These are phyloP conservation scores for Suhomyces wounanorum DNA, from an alignment of 1,139 yeast genomes.

Conservation along the genomic window DNA sequence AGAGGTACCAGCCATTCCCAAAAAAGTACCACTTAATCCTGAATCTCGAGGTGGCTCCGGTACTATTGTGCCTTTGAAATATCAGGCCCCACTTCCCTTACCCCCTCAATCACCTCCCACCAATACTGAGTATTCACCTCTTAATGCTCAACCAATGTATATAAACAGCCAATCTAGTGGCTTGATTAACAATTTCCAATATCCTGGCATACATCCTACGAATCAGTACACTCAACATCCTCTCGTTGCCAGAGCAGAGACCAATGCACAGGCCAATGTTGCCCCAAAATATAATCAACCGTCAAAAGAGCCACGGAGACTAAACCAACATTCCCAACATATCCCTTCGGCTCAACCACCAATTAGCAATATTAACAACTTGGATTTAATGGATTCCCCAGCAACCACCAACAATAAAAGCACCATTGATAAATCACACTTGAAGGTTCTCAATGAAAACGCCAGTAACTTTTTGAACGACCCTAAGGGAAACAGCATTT, in stretches of 20 bases:
- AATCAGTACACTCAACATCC: not conserved
- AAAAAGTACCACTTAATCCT: not conserved
- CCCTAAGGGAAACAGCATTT: not conserved
- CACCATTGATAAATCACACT: not conserved
- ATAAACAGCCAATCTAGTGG: not conserved
- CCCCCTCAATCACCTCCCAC: conserved; percentile 19
- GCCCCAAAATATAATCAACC: not conserved
- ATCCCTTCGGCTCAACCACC: not conserved
- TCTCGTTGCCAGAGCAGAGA: not conserved
- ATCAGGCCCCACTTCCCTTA: conserved; percentile 38
- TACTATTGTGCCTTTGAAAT: conserved; percentile 28
- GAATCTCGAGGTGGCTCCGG: not conserved
- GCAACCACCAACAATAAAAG: not conserved
- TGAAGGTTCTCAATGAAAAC: conserved; percentile 23
- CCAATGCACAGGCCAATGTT: not conserved
- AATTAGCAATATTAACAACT: not conserved
- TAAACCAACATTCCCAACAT: not conserved
- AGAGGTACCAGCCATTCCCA: conserved; percentile 1
- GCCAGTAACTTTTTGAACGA: conserved; percentile 14
- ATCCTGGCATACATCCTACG: not conserved
- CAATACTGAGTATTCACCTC: not conserved
- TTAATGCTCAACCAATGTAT: not conserved
- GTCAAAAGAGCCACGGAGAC: not conserved
- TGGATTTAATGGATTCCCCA: conserved; percentile 21
- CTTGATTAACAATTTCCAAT: not conserved